Evolutionary conservation across 2,329 filamentous ascomycete species (phyloP).

Genomic region (Corniculantispora saksenae): DNA sequence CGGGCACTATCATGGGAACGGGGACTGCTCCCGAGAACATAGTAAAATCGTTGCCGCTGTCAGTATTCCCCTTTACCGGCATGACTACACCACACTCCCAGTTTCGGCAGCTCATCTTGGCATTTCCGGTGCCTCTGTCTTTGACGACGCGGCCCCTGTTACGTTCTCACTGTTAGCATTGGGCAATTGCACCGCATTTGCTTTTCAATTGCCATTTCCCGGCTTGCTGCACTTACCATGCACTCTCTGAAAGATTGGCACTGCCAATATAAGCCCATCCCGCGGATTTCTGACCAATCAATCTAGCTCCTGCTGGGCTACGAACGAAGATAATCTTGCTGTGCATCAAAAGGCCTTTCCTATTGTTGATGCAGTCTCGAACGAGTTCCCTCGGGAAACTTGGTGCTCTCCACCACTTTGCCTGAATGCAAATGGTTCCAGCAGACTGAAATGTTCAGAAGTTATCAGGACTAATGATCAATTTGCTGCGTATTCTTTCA

Average conservation of each 20-base stretch:
- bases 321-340: constrained; percentile 71
- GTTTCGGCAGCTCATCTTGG: constrained; percentile 82
- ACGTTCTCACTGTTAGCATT: constrained; percentile 2
- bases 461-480: neutral
- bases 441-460: constrained; percentile 59
- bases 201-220: constrained; percentile 20
- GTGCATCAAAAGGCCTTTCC: constrained; percentile 78
- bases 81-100: constrained; percentile 94
- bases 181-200: neutral
- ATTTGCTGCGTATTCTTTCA: constrained; percentile 4
- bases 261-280: constrained; percentile 88
- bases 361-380: constrained; percentile 72
- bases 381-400: constrained; percentile 73
- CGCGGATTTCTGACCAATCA: constrained; percentile 20
- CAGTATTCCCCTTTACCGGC: constrained; percentile 29
- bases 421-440: constrained; percentile 80
- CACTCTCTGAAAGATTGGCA: constrained; percentile 89
- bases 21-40: constrained; percentile 59
- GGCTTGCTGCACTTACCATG: constrained; percentile 65
- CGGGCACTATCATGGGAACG: constrained; percentile 65
- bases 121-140: constrained; percentile 64
- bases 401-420: constrained; percentile 68
- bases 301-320: neutral
- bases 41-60: constrained; percentile 22
- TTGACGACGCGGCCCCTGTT: constrained; percentile 74